Evolutionary conservation across 208 protist species (phyloP).

Genomic region (Trypanosoma cruzi): DNA sequence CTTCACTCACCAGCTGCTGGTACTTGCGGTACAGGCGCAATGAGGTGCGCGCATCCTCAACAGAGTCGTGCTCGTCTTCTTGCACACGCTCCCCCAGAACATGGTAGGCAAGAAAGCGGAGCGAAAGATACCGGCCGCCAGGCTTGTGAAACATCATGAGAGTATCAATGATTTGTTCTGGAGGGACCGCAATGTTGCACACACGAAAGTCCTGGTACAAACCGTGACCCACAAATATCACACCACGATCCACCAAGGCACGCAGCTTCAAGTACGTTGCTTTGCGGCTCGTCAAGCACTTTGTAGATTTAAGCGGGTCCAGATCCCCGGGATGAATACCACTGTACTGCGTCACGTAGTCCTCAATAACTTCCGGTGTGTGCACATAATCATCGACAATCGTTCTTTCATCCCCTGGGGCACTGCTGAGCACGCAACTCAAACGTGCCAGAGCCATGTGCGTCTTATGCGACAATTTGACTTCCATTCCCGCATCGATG

Average conservation of each 20-base stretch:
- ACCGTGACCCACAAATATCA: conserved; percentile 96
- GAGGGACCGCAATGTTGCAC: conserved; percentile 96
- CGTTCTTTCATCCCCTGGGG: conserved; percentile 80
- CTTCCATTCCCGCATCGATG: conserved; percentile 46
- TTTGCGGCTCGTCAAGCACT: conserved; percentile 95
- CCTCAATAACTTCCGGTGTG: conserved; percentile 83
- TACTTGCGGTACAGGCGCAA: conserved; percentile 92
- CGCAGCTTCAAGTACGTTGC: conserved; percentile 94
- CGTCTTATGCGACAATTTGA: conserved; percentile 53
- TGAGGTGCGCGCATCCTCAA: conserved; percentile 96
- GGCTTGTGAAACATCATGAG: conserved; percentile 94
- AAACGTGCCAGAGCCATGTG: conserved; percentile 90
- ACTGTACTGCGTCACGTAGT: conserved; percentile 93
- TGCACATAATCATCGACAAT: conserved; percentile 93
- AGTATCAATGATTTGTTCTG: conserved; percentile 97
- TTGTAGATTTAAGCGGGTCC: conserved; percentile 87
- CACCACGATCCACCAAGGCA: conserved; percentile 91
- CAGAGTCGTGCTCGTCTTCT: conserved; percentile 94
- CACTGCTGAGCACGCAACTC: conserved; percentile 83
- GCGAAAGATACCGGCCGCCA: conserved; percentile 90
- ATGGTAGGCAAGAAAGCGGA: conserved; percentile 95
- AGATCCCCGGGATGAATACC: conserved; percentile 96
- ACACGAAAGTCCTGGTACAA: conserved; percentile 96
- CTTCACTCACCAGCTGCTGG: conserved; percentile 68
- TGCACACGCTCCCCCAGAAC: conserved; percentile 95